Evolutionary conservation across 2,329 filamentous ascomycete species (phyloP).

Genomic region (Penicillium aurantiogriseum): DNA sequence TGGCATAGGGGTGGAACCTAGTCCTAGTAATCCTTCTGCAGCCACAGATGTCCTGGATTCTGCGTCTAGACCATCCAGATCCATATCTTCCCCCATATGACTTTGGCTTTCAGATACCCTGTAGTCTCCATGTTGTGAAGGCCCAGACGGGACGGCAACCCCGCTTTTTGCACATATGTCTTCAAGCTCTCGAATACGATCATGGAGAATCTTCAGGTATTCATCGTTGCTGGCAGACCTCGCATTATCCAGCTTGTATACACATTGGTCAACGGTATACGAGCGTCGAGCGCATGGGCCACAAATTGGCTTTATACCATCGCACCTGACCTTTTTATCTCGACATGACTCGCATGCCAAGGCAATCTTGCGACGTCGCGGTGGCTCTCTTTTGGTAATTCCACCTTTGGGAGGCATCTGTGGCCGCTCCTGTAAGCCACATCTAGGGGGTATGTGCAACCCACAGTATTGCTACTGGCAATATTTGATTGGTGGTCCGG

Average conservation of each 20-base stretch:
- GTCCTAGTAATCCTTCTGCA: constrained; percentile 20
- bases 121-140: background rate
- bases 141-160: constrained; percentile 16
- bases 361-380: constrained; percentile 32
- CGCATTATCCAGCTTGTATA: constrained; percentile 41
- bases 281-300: constrained; percentile 41
- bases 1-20: constrained; percentile 9
- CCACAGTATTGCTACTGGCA: background rate
- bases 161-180: constrained; percentile 23
- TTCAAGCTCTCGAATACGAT: constrained; percentile 32
- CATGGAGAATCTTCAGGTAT: constrained; percentile 27
- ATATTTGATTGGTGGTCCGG: constrained; percentile 2
- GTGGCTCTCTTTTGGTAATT: constrained; percentile 15
- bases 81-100: background rate
- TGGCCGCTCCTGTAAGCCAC: background rate
- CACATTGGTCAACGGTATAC: constrained; percentile 36
- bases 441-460: background rate
- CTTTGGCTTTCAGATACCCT: background rate
- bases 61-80: constrained; percentile 2
- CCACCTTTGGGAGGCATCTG: constrained; percentile 18
- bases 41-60: constrained; percentile 22
- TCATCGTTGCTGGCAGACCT: constrained; percentile 40
- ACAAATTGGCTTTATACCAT: constrained; percentile 48
- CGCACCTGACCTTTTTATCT: constrained; percentile 44
- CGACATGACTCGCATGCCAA: constrained; percentile 46